Evolutionary conservation across 805 yeast genomes (phyloP), one percentile per base, ranked within the genome.

Genomic region (Myxozyma geophila): DNA sequence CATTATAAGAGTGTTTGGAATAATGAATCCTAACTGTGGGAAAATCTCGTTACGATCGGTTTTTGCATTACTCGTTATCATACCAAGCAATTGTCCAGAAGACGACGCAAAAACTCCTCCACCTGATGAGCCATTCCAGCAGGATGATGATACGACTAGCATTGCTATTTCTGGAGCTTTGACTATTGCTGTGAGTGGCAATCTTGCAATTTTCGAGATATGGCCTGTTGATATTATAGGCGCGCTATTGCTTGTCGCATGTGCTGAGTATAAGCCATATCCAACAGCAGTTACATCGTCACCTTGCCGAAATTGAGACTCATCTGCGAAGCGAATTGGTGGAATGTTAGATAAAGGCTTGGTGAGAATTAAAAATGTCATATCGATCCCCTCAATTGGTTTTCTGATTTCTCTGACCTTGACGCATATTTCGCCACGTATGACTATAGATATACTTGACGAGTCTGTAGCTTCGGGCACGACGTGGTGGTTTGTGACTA

Each of bases 71-170:
- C 60, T 54, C 15, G 66, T 58, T 35, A 62, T 54, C 62, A 62
- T 49, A 19, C 66, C 66, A 0, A 62, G 28, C 28, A 62, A 48
- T 19, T 7, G 19, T 3, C 39, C 53, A 13, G 41, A 19, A 10
- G n/a, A 17, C 3, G 21, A 19, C 47, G 53, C 37, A 33, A 58
- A 58, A 8, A 54, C 44, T 1, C 57, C 66, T 28, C 64, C 64
- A 6, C 66, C 66, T 13, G 66, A 62, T 3, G 66, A 54, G 9
- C 66, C 66, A 44, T 62, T 62, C 66, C 66, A 62, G 62, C 66
- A 58, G 40, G 43, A 49, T 8, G 66, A 59, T 1, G 58, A 53
- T 4, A 37, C 44, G 3, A 57, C 15, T 7, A 58, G 8, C 54
- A 62, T 41, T n/a, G 56, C 57, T 10, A 19, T 40, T 33, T 47